Evolutionary conservation across 495 filamentous ascomycete species (phyloP), one percentile per base, ranked within the genome.

Genomic region (Cercophora newfieldiana): DNA sequence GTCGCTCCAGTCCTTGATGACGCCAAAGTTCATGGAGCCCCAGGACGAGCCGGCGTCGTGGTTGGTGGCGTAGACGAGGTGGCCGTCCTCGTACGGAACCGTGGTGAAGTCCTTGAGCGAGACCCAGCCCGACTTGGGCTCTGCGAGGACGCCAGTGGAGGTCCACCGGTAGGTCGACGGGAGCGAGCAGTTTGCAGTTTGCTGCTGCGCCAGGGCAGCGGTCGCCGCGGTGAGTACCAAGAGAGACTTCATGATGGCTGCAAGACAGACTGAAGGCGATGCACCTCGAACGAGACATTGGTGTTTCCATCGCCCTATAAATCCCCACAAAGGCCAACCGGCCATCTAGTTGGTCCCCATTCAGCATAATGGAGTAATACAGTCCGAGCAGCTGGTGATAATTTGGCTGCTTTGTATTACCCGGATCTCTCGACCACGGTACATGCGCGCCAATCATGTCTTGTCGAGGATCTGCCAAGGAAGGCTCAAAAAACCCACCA

Each of bases 91-190:
- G 76, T 80, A 83, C 6, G 77, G 66, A 33, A 82, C 83, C 55
- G 73, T 66, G 66, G 80, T 85, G 73, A 87, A 87, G 78, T 88
- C 86, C 68, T 89, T 89, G 24, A 89, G 77, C 0, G 84, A 73
- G 18, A 75, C 74, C 83, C 81, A 86, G n/a, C 82, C 84, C 1
- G 76, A 74, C 66, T 82, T 80, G 0, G 86, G 86, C 0, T 69
- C 63, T 1, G 82, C 84, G 2, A 89, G 74, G 1, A 80, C 30
- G 1, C 69, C 78, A 6, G 76, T 81, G 24, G 82, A 85, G 14
- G 81, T 81, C 86, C 86, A 88, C 8, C 62, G 68, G 72, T 87
- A 87, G 5, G 73, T 80, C 1, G 84, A 83, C 4, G 84, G 85
- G 22, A 89, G 85, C 44, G 69, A 66, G 75, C 86, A 88, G 54